phyloP scores from a whole-genome alignment of 2,329 filamentous ascomycete genomes.

The Neoarthrinium moseri region DNA sequence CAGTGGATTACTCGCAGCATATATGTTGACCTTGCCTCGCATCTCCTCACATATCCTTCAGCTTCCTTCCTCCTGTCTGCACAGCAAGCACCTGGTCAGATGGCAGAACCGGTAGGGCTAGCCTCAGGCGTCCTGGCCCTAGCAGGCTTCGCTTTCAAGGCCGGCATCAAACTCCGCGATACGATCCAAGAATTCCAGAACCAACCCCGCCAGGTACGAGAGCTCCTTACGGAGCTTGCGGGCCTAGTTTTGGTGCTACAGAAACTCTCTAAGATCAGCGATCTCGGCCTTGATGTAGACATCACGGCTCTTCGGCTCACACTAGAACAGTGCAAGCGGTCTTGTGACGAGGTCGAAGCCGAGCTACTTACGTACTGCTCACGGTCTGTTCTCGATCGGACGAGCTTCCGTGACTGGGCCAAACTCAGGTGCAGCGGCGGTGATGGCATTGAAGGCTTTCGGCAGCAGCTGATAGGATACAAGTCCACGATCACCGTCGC shows the following conservation, averaged over 20 bases:
- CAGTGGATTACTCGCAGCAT: too few species aligned
- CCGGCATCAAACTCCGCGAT: conserved; percentile 34
- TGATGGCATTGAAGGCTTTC: conserved; percentile 6
- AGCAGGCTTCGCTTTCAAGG: conserved; percentile 36
- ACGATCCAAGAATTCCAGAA: conserved; percentile 35
- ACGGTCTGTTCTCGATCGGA: neutral
- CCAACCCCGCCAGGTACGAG: conserved; percentile 35
- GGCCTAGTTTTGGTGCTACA: conserved; percentile 36
- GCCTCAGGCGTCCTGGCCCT: conserved; percentile 32
- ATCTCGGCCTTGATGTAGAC: conserved; percentile 1
- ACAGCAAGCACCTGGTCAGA: too few species aligned
- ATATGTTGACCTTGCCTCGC: too few species aligned
- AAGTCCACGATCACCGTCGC: conserved; percentile 5
- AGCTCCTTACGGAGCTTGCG: conserved; percentile 37
- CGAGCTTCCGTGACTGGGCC: conserved; percentile 6
- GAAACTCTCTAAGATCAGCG: conserved; percentile 25
- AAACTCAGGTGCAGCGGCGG: conserved; percentile 7
- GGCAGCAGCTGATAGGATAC: conserved; percentile 4
- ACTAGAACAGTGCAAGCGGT: conserved; percentile 1
- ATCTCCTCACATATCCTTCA: too few species aligned
- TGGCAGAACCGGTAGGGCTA: neutral
- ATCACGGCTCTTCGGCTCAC: conserved; percentile 2
- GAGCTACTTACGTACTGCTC: conserved; percentile 5
- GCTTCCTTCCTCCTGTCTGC: too few species aligned
- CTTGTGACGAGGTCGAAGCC: neutral